Percentiles rank a stretch among this genome's conserved stretches.
phyloP scores from a whole-genome alignment of 2,329 filamentous ascomycete species.

The Plectosphaerella cucumerina region DNA sequence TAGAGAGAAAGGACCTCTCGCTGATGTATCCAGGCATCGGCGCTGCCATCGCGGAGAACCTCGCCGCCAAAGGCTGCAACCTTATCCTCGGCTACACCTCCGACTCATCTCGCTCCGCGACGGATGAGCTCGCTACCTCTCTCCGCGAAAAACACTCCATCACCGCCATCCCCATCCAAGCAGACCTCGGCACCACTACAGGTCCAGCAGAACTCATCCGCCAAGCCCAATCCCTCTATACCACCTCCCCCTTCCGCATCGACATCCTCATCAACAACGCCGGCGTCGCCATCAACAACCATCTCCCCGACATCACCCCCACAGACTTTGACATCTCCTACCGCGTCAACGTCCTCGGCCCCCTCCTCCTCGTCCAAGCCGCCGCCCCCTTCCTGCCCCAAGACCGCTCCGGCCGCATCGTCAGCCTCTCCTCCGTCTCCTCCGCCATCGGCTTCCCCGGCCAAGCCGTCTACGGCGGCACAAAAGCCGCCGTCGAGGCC shows the following conservation, averaged over 20 bases:
- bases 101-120: conserved; percentile 28
- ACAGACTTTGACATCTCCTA: conserved; percentile 70
- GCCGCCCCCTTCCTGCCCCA: conserved; percentile 63
- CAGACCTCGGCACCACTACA: conserved; percentile 62
- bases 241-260: conserved; percentile 47
- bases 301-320: conserved; percentile 56
- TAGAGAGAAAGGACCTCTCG: background rate
- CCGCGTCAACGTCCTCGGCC: conserved; percentile 77
- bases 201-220: conserved; percentile 58
- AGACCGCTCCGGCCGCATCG: conserved; percentile 57
- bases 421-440: conserved; percentile 52
- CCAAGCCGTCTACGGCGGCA: conserved; percentile 54
- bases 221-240: conserved; percentile 43
- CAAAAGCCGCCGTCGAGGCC: conserved; percentile 55
- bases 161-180: conserved; percentile 60
- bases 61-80: conserved; percentile 67
- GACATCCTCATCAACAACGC: conserved; percentile 90
- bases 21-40: conserved; percentile 65
- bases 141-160: conserved; percentile 56
- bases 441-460: conserved; percentile 48
- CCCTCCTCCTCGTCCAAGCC: conserved; percentile 73
- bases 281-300: conserved; percentile 63
- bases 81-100: conserved; percentile 68
- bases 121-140: conserved; percentile 59
- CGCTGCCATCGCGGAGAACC: conserved; percentile 56